Evolutionary conservation across 768 basidiomycete species (phyloP), one percentile per base, ranked within the genome.

Genomic region (Agrocybe chaxingu): DNA sequence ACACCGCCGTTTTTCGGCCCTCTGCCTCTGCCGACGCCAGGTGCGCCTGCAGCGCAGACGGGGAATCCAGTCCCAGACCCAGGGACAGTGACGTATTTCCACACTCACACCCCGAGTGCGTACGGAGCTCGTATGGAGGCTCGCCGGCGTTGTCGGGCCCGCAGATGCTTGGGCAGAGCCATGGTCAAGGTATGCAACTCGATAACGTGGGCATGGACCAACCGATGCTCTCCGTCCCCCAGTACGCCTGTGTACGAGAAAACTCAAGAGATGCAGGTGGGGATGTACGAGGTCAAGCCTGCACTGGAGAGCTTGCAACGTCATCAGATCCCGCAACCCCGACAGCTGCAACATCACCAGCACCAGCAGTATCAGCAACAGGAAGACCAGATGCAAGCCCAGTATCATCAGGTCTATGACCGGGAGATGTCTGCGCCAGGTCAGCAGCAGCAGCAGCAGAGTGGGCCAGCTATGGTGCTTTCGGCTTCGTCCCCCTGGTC

Each of bases 1-100:
- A 64, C 58, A n/a, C 64, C 68, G 13, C 62, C 67, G 10, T 42
- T 56, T 30, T 66, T 62, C 39, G 61, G 56, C 7, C 59, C 57
- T 7, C 57, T 50, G 8, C 54, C 47, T 5, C 32, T 44, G 13
- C 45, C 49, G 4, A 2, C 50, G 3, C 24, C 24, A 3, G 3
- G 1, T 24, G 3, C 53, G 31, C 42, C 55, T n/a, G 24, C 16
- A 16, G 16, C 16, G 24, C 24, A 24, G 24, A 45, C 36, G 11
- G 45, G 59, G 8, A 59, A 51, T 35, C 50, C 59, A 9, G 50
- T 39, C 37, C 50, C 59, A 9, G 50, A n/a, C n/a, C n/a, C n/a
- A n/a, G n/a, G n/a, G n/a, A n/a, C n/a, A n/a, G n/a, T 48, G 1
- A 48, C 39, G 3, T 64, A 61, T 41, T 64, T 60, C 51, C 62